phyloP scores from a whole-genome alignment of 2,329 filamentous ascomycete genomes.

The Xylariales sp. region DNA sequence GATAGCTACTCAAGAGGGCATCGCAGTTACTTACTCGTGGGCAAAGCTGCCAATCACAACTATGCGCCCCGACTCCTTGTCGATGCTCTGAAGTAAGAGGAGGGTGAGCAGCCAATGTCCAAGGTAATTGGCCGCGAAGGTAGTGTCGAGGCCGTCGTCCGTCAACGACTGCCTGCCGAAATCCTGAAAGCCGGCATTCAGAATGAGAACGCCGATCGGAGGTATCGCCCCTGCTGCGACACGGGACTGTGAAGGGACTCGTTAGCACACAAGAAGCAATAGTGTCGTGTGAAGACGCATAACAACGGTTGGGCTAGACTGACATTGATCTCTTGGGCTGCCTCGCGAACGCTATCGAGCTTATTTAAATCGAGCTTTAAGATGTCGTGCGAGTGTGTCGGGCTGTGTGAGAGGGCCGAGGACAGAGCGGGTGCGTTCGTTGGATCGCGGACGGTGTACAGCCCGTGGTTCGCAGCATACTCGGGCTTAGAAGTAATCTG shows the following conservation, averaged over 20 bases:
- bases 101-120: conserved; percentile 44
- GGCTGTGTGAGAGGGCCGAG: too few species aligned
- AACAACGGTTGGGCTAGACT: too few species aligned
- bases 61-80: conserved; percentile 38
- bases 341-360: not conserved
- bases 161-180: conserved; percentile 39
- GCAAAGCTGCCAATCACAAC: conserved; percentile 40
- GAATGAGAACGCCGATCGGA: conserved; percentile 54
- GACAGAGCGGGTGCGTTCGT: too few species aligned
- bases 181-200: conserved; percentile 50
- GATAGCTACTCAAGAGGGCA: too few species aligned
- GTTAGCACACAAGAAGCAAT: too few species aligned
- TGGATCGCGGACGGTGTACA: not conserved
- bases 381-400: too few species aligned
- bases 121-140: conserved; percentile 44
- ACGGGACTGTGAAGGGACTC: not conserved
- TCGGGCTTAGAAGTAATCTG: conserved; percentile 14
- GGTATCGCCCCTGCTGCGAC: conserved; percentile 47
- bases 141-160: conserved; percentile 41
- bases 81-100: conserved; percentile 43
- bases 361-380: too few species aligned
- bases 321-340: not conserved
- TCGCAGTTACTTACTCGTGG: conserved; percentile 49
- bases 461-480: not conserved
- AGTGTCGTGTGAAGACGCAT: too few species aligned